Base-by-base conservation (phyloP, 345 rosid species). In the Euclidium syriacum region DNA sequence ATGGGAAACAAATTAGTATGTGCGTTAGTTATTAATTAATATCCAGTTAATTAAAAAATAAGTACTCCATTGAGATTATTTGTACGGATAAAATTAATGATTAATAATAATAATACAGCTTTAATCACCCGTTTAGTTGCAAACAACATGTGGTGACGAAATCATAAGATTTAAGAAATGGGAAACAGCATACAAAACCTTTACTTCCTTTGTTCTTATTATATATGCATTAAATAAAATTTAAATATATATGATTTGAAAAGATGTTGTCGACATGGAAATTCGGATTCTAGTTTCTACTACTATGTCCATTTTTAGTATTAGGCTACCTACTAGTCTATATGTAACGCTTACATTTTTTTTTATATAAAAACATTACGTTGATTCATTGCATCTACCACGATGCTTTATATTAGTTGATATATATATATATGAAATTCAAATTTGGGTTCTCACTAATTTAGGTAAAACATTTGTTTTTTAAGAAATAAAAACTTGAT, bases 61-160 rank as follows among this genome's bases (percentile, higher is more conserved):
- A 32, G 2, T 12, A n/a, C 8, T 3, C 4, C 3, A 27, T 3
- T 10, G 1, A 35, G 30, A 9, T 56, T 55, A 17, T 7, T 38
- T 20, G 64, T 57, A 57, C 64, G 64, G 56, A 55, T 18, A 24
- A n/a, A n/a, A 24, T 14, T 47, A 14, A 41, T 53, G 6, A 36
- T 35, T 39, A 55, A 5, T 10, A 10, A 5, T 10, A 10, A 5
- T n/a, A 59, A 59, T 25, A 23, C 62, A 33, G 43, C 44, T 64
- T 41, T 32, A 29, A 33, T 12, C 5, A 22, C 32, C 36, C 36
- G 20, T 25, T 48, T 48, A 47, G 26, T 58, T 29, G 52, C 40
- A 58, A n/a, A 33, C 18, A 22, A 62, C 40, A 39, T 35, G 30
- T 52, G 59, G 29, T 64, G 41, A 64, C 68, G 68, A 50, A 52